Percentiles rank a stretch among this genome's conserved stretches.
phyloP scores from a whole-genome alignment of 1,284 basidiomycete species.

The Phylloboletellus chloephorus region DNA sequence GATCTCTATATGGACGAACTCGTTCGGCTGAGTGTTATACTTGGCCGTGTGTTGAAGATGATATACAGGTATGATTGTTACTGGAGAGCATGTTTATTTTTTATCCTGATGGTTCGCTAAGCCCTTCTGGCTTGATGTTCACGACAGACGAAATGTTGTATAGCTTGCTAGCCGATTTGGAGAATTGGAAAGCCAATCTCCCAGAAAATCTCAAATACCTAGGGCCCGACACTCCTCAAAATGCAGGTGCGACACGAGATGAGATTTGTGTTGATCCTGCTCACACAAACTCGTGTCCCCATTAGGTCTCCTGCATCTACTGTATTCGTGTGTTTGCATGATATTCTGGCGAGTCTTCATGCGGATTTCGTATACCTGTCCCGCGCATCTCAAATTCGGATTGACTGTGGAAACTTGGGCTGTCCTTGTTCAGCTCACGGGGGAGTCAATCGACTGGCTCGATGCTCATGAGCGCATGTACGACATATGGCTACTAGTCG shows the following conservation, averaged over 20 bases:
- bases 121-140: conserved; percentile 79
- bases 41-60: conserved; percentile 86
- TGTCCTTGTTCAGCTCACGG: conserved; percentile 63
- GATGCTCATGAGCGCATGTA: conserved; percentile 75
- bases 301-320: conserved; percentile 75
- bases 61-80: conserved; percentile 64
- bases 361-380: conserved; percentile 86
- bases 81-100: background rate
- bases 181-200: conserved; percentile 70
- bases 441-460: conserved; percentile 86
- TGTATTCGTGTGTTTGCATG: conserved; percentile 84
- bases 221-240: conserved; percentile 57
- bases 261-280: conserved; percentile 3
- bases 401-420: conserved; percentile 80
- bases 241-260: conserved; percentile 50
- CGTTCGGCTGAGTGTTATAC: conserved; percentile 79
- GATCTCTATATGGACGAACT: conserved; percentile 81
- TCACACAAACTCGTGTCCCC: conserved; percentile 5
- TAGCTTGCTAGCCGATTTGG: conserved; percentile 67
- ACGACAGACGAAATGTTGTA: conserved; percentile 76
- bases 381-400: conserved; percentile 78
- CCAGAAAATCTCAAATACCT: conserved; percentile 72
- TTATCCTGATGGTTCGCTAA: conserved; percentile 30
- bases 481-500: conserved; percentile 81
- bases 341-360: conserved; percentile 94